phyloP scores from a whole-genome alignment of 768 basidiomycete species.

The Saitozyma sp. region DNA sequence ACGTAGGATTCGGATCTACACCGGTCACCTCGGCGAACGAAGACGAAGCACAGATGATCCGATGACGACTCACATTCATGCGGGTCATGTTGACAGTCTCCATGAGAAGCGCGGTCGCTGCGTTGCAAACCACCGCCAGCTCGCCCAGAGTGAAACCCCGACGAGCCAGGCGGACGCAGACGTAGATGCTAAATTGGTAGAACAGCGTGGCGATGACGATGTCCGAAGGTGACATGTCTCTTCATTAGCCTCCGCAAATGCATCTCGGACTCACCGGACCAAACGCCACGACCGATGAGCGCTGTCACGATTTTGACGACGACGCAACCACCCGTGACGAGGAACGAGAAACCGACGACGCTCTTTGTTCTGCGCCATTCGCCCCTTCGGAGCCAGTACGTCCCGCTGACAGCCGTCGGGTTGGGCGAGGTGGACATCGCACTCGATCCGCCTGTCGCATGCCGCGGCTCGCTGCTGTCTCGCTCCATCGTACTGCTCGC shows the following conservation, averaged over 20 bases:
- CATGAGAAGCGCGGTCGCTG: slow-evolving; percentile 80
- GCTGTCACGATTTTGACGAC: slow-evolving; percentile 45
- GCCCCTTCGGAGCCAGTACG: slow-evolving; percentile 42
- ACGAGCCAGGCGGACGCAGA: slow-evolving; percentile 83
- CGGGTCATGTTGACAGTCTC: slow-evolving; percentile 83
- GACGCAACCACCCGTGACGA: slow-evolving; percentile 45
- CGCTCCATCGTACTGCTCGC: slow-evolving; percentile 32
- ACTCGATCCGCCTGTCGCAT: neutral
- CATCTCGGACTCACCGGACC: slow-evolving; percentile 43
- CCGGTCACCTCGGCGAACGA: neutral
- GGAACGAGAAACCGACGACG: slow-evolving; percentile 48
- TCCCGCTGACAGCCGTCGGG: slow-evolving; percentile 3
- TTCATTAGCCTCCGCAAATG: neutral
- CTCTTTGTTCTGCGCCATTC: slow-evolving; percentile 45
- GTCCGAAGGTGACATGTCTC: slow-evolving; percentile 79
- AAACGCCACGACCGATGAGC: slow-evolving; percentile 39
- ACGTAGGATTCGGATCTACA: slow-evolving; percentile 76
- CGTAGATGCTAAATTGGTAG: slow-evolving; percentile 88
- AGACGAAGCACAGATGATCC: neutral
- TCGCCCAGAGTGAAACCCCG: slow-evolving; percentile 96
- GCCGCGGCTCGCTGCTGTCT: slow-evolving; percentile 24
- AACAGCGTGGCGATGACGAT: slow-evolving; percentile 70
- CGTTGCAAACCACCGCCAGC: slow-evolving; percentile 81
- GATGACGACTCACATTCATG: slow-evolving; percentile 64
- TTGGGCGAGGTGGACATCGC: neutral